phyloP scores from a whole-genome alignment of 805 yeast species.

The Yamadazyma insecticola region DNA sequence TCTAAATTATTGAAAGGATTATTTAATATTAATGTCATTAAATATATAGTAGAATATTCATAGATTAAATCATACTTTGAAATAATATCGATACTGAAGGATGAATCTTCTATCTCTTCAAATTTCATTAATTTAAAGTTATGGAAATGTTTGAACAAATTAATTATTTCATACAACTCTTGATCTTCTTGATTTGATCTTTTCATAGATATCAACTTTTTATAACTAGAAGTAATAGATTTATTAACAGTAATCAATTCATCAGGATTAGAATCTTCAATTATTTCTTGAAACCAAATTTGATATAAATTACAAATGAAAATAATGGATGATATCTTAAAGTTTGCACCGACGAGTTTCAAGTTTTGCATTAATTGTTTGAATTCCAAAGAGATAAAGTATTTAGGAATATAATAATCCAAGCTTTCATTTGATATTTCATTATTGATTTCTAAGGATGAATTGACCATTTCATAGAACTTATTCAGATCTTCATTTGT shows the following conservation, averaged over 20 bases:
- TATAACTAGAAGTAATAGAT: constrained; percentile 2
- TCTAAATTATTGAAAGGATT: constrained; percentile 8
- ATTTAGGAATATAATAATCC: too few relatives aligned
- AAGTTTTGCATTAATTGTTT: constrained; percentile 3
- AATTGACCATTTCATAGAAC: too few relatives aligned
- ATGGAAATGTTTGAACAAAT: constrained; percentile 6
- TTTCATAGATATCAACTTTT: constrained; percentile 1
- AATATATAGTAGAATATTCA: constrained; percentile 5
- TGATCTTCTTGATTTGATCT: constrained; percentile 3
- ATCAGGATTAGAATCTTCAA: too few relatives aligned
- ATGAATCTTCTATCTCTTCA: neutral
- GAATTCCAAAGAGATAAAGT: constrained; percentile 9
- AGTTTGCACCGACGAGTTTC: constrained; percentile 4
- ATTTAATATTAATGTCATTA: constrained; percentile 2
- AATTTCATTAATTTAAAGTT: constrained; percentile 3
- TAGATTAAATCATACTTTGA: constrained; percentile 4
- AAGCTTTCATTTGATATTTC: too few relatives aligned
- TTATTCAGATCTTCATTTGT: too few relatives aligned
- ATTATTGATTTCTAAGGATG: too few relatives aligned
- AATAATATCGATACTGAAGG: neutral
- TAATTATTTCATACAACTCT: constrained; percentile 3
- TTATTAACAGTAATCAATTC: constrained; percentile 3
- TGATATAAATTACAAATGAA: constrained; percentile 7
- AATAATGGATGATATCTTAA: constrained; percentile 5
- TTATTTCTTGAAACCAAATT: constrained; percentile 8